Base-by-base conservation (phyloP, 805 yeast genomes). In the Barnettozyma sp. region DNA sequence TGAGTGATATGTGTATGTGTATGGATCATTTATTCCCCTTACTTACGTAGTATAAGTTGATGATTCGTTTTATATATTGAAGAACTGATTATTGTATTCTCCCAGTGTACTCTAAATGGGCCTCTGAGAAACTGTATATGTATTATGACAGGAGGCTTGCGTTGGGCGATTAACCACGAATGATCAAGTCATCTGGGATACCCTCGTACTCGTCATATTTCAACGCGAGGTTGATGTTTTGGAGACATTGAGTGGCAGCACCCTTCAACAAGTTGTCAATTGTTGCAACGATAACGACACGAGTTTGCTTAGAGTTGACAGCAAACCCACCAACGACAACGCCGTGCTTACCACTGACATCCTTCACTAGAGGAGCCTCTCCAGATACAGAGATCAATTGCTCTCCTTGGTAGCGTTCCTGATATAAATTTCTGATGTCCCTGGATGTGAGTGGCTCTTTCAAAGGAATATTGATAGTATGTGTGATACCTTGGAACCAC, bases 401-500 rank as follows among this genome's bases (percentile, higher is more conserved):
- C 61, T 92, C 99, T 26, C 82, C 86, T 43, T 76, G 81, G 58
- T 85, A 92, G 55, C 87, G 73, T 23, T 87, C 94, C 62, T 84
- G 90, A 66, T 82, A 92, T 42, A 90, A 62, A 57, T 80, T 74
- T 63, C 94, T 76, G 45, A 87, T 72, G 39, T 86, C 95, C 57
- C 94, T 76, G 9, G 92, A 71, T 7, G 90, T 74, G 45, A 88
- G 63, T 26, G 70, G 66, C 43, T 72, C 66, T 50, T 74, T 79
- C 54, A 92, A 73, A 35, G 98, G 98, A 41, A 92, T 82, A 27
- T 86, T 78, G 37, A 92, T 80, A 15, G 99, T 90, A 53, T 83
- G 83, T 2, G 95, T 72, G 48, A 92, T 92, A 50, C 99, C 99
- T 65, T 94, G 97, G 77, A 92, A 92, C 98, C 98, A 92, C 59